phyloP scores from a whole-genome alignment of 140 eudicot species.

The Anethum foeniculum region DNA sequence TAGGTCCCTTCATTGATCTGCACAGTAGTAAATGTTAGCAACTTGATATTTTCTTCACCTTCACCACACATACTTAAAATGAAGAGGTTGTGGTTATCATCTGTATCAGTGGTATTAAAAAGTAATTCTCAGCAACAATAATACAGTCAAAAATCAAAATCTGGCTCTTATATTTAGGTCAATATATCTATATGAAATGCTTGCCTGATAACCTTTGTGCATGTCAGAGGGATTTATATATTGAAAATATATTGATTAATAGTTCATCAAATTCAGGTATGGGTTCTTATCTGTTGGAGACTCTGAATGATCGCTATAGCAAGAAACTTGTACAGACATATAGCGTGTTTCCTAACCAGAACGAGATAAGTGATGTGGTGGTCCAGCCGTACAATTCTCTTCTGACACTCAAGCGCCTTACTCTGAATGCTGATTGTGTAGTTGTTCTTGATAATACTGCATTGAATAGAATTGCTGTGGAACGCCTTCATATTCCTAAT shows the following conservation, averaged over 20 bases:
- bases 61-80: neutral
- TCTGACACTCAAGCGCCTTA: conserved; percentile 84
- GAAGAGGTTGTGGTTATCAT: neutral
- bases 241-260: neutral
- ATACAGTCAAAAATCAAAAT: no score
- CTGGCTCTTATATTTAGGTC: neutral
- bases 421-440: conserved; percentile 95
- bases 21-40: neutral
- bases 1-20: neutral
- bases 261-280: conserved; percentile 46
- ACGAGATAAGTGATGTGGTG: conserved; percentile 92
- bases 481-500: conserved; percentile 72
- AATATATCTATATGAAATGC: neutral
- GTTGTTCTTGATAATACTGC: conserved; percentile 99
- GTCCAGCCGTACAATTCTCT: conserved; percentile 97
- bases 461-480: conserved; percentile 87
- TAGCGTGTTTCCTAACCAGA: conserved; percentile 92
- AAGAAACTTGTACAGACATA: conserved; percentile 95
- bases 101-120: neutral
- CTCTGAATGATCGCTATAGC: conserved; percentile 92
- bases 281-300: conserved; percentile 95
- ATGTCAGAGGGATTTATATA: neutral
- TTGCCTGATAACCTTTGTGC: neutral
- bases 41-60: neutral
- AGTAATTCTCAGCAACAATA: neutral